These are phyloP conservation scores for Xylaria castorea DNA, from an alignment of 495 filamentous ascomycete species.

Conservation along the genomic window DNA sequence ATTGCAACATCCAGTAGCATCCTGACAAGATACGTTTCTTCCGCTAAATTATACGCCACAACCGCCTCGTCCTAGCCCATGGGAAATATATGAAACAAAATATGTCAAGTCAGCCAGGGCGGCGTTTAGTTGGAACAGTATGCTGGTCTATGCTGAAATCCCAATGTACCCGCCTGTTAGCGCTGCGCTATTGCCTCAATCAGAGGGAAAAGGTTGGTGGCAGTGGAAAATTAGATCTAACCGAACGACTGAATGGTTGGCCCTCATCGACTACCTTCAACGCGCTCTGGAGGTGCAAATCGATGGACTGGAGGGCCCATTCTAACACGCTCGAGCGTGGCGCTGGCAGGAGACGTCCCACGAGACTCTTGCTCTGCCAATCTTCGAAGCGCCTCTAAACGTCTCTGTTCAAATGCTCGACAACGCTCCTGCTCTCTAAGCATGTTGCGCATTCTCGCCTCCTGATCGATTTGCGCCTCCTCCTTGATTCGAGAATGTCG, in stretches of 20 bases:
- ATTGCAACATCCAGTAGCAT: constrained; percentile 5
- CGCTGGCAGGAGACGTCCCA: constrained; percentile 33
- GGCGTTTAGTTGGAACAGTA: not conserved
- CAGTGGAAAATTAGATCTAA: not conserved
- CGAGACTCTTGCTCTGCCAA: constrained; percentile 34
- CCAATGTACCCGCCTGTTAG: not conserved
- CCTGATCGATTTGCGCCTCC: constrained; percentile 47
- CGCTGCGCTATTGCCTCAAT: not conserved
- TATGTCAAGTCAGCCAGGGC: not conserved
- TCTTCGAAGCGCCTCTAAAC: constrained; percentile 44
- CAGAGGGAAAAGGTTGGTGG: not conserved
- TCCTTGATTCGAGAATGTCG: constrained; percentile 33
- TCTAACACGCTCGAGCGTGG: not conserved
- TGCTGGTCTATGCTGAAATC: not conserved
- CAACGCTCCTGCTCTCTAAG: constrained; percentile 49
- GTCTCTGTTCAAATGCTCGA: constrained; percentile 48
- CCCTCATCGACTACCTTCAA: not conserved
- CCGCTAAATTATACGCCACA: not conserved
- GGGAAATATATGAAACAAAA: not conserved
- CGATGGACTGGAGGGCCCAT: not conserved
- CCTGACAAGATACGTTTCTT: constrained; percentile 3
- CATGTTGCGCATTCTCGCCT: constrained; percentile 43
- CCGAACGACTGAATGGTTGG: not conserved
- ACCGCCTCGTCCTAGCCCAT: not conserved
- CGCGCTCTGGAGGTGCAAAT: constrained; percentile 9